Evolutionary conservation across 2,329 filamentous ascomycete genomes (phyloP).

Genomic region (Colletotrichum simmondsii): DNA sequence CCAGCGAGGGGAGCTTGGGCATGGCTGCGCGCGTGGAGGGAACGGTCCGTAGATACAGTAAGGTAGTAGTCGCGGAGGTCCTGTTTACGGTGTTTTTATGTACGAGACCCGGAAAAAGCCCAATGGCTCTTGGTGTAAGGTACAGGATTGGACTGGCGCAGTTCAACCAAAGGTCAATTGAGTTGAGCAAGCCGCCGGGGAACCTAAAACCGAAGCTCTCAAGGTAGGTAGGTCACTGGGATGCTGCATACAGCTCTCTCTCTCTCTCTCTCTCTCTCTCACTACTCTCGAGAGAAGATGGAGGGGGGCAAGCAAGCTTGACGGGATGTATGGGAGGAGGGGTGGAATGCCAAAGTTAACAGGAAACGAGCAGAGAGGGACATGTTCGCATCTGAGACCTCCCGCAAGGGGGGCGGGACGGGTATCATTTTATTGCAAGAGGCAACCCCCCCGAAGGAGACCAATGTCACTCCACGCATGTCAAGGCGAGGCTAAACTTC

Average conservation of each 20-base stretch:
- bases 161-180: conserved; percentile 24
- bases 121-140: not conserved
- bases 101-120: not conserved
- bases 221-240: conserved; percentile 15
- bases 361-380: not conserved
- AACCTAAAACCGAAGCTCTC: conserved; percentile 29
- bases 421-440: conserved; percentile 24
- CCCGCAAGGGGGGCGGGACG: conserved; percentile 23
- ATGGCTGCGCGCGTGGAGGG: conserved; percentile 15
- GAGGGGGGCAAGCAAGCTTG: conserved; percentile 12
- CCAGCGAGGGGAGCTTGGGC: conserved; percentile 45
- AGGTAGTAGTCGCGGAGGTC: not conserved
- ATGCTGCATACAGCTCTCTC: conserved; percentile 15
- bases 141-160: not conserved
- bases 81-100: not conserved
- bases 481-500: not conserved
- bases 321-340: not conserved
- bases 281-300: not conserved
- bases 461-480: not conserved
- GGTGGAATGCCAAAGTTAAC: conserved; percentile 28
- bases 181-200: conserved; percentile 18
- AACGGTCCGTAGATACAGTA: not conserved
- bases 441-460: not conserved
- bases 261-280: conserved; percentile 1
- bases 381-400: conserved; percentile 23